Evolutionary conservation across 306 rosid species (phyloP).

Genomic region (Phaseolus lunatus): DNA sequence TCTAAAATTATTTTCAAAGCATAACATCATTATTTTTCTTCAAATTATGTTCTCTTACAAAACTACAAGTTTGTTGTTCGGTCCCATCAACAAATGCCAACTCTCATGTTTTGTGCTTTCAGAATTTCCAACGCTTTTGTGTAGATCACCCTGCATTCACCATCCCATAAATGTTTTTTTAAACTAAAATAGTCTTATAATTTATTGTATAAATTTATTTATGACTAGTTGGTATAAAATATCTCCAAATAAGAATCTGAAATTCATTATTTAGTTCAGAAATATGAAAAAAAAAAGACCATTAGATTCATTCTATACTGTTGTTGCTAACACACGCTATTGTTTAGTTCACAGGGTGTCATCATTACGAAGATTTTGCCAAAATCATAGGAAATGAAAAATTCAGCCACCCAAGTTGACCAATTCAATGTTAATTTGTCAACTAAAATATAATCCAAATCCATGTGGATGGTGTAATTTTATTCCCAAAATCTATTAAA

Average conservation of each 20-base stretch:
- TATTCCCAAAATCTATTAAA: no score
- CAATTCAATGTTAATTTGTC: not conserved
- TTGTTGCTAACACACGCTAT: conserved; percentile 25
- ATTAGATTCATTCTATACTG: no score
- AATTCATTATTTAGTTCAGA: no score
- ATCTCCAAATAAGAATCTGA: no score
- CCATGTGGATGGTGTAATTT: no score
- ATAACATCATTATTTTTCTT: not conserved
- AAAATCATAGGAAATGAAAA: conserved; percentile 28
- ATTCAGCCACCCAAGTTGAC: conserved; percentile 50
- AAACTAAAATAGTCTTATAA: no score
- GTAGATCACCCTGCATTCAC: not conserved
- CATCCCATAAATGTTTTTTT: no score
- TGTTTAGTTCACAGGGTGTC: not conserved
- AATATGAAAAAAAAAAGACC: no score
- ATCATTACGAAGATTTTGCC: conserved; percentile 17
- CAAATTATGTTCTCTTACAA: not conserved
- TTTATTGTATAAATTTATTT: no score
- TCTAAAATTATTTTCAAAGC: not conserved
- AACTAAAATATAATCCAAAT: not conserved
- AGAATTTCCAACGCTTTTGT: not conserved
- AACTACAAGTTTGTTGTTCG: not conserved
- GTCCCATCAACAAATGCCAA: conserved; percentile 28
- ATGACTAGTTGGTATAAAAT: no score
- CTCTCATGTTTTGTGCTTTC: not conserved